Base-by-base conservation (phyloP, 495 filamentous ascomycete species). In the Penicillium salamii region DNA sequence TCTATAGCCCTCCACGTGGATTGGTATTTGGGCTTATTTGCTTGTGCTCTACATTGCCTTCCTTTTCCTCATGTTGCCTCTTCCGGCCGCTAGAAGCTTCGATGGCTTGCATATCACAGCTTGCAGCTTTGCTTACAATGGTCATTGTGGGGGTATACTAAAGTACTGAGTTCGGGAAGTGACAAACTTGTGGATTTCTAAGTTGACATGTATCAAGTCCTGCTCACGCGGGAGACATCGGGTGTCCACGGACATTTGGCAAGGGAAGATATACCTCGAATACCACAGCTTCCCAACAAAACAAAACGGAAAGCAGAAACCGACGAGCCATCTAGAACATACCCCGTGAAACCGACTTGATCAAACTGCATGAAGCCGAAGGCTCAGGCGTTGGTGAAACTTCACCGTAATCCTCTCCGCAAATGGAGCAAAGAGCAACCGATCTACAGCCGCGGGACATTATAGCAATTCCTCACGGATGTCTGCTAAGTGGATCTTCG, bases 311-410 rank as follows among this genome's bases (percentile, higher is more conserved):
- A n/a, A n/a, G n/a, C n/a, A n/a, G n/a, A n/a, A n/a, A n/a, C n/a
- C n/a, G n/a, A n/a, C n/a, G n/a, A 26, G 23, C 23, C 26, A 40
- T 39, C 46, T 40, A 33, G 46, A 48, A 40, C 46, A 40, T 39
- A 48, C n/a, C 18, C 18, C 32, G 35, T 48, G 46, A 40, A 40
- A 48, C 46, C 38, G 11, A 33, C 23, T 32, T 47, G 20, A 28
- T 49, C 42, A 58, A 44, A 18, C 61, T 64, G 61, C 61, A 59
- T 43, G 58, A 57, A 59, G 19, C 61, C 61, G 61, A 63, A 48
- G 48, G 52, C 50, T 59, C 58, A 59, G 55, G 49, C 61, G 23
- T 3, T 54, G 54, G 58, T 64, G 54, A 50, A 49, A 59, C 49
- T 64, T 20, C 52, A 43, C 57, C 33, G 37, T 45, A 50, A 52